Base-by-base conservation (phyloP, 139 green algal species). In the Chlamydomonas schloesseri region DNA sequence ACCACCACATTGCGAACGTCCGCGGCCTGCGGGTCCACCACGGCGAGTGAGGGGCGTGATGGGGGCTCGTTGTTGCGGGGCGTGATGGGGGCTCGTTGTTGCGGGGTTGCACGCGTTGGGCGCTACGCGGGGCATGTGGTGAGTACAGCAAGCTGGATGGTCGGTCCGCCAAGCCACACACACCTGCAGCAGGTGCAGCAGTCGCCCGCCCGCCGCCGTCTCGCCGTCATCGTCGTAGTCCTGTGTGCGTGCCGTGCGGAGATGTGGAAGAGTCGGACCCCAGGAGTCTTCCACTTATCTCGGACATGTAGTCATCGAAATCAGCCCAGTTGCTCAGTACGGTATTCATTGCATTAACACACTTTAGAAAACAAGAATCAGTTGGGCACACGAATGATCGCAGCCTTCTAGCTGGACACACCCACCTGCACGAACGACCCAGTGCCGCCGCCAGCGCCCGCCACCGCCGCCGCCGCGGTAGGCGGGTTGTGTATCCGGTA, bases 191-290 rank as follows among this genome's bases (percentile, higher is more conserved):
- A 98, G 80, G 82, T 98, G 94, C 65, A 98, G 90, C 84, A 98
- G 89, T 67, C 96, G 84, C 5, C 92, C 90, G 23, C 96, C 96
- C 21, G 96, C 96, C 18, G 96, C 95, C 42, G 62, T 80, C 85
- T 98, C 96, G 0, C 96, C 96, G 73, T 98, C 96, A 80, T 98
- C 96, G 82, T 98, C 96, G 72, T 81, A 97, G 60, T 98, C 96
- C 87, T 97, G 68, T 28, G 91, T 60, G 24, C n/a, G n/a, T n/a
- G n/a, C n/a, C n/a, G n/a, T n/a, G n/a, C n/a, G n/a, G n/a, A n/a
- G n/a, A n/a, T n/a, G n/a, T n/a, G n/a, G n/a, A n/a, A n/a, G n/a
- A n/a, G n/a, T n/a, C n/a, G n/a, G n/a, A n/a, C n/a, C n/a, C n/a
- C n/a, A n/a, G n/a, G n/a, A n/a, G n/a, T n/a, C n/a, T n/a, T n/a